A percentile compares a stretch with the other conserved stretches of the same genome.
phyloP scores from a whole-genome alignment of 1,139 yeast genomes.

The Kazachstania sp. region DNA sequence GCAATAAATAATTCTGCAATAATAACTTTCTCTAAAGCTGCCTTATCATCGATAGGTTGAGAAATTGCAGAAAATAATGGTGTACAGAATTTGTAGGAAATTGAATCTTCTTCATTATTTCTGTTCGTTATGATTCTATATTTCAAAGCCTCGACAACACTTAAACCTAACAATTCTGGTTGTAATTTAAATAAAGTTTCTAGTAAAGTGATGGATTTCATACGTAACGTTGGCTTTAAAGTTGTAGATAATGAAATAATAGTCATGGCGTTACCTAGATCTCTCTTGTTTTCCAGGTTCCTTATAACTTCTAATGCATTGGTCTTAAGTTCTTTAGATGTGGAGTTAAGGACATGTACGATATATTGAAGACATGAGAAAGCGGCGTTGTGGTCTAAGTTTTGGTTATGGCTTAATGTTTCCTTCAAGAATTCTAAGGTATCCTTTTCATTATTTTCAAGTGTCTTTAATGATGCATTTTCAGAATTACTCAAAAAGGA shows the following conservation, averaged over 20 bases:
- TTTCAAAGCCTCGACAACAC: constrained; percentile 20
- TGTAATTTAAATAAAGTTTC: constrained; percentile 13
- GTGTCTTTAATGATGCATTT: constrained; percentile 35
- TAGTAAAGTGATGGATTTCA: constrained; percentile 15
- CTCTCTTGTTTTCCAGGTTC: constrained; percentile 11
- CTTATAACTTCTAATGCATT: constrained; percentile 10
- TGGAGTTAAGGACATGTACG: constrained; percentile 9
- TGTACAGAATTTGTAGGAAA: constrained; percentile 28
- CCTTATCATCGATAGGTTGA: constrained; percentile 31
- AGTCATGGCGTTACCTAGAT: constrained; percentile 20
- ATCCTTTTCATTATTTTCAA: constrained; percentile 29
- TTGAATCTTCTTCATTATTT: constrained; percentile 9
- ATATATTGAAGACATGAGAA: constrained; percentile 22
- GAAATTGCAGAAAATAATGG: constrained; percentile 42
- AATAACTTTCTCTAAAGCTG: constrained; percentile 36
- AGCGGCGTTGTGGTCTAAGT: constrained; percentile 17
- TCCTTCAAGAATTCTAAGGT: constrained; percentile 21
- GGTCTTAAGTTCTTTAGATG: constrained; percentile 6
- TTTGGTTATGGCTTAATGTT: constrained; percentile 14
- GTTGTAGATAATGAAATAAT: constrained; percentile 17
- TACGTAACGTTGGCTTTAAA: constrained; percentile 15
- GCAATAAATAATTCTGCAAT: constrained; percentile 44
- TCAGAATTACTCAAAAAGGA: constrained; percentile 29
- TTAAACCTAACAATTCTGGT: constrained; percentile 21
- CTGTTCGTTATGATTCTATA: constrained; percentile 10